Conservation (phyloP, 768 basidiomycete genomes). For the Xerocomus spinulosus region DNA sequence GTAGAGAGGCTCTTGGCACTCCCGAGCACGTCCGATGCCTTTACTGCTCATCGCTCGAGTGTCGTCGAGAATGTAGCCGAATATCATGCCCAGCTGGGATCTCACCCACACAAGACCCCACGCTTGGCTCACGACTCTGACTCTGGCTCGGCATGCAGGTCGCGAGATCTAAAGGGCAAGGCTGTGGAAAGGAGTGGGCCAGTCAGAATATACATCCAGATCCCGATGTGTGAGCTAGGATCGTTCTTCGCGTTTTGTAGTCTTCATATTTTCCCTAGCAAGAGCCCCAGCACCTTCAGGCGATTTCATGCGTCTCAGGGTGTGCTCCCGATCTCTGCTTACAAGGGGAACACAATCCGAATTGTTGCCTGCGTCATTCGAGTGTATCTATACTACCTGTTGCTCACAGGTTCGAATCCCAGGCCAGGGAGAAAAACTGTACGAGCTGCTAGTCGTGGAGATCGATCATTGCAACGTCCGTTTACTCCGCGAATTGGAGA, state of each 20-base stretch:
- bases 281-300: conserved; percentile 7
- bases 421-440: conserved; percentile 53
- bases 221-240: conserved; percentile 36
- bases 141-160: conserved; percentile 61
- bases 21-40: conserved; percentile 48
- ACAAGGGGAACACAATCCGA: conserved; percentile 31
- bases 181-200: conserved; percentile 32
- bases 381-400: conserved; percentile 55
- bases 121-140: conserved; percentile 65
- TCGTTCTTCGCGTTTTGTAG: not conserved
- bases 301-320: conserved; percentile 29
- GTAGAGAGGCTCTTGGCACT: conserved; percentile 37
- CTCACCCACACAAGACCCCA: conserved; percentile 64
- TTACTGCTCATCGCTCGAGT: conserved; percentile 40
- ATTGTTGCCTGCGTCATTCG: conserved; percentile 45
- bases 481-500: conserved; percentile 38
- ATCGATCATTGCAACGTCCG: conserved; percentile 50
- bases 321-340: conserved; percentile 40
- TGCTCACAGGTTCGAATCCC: conserved; percentile 49
- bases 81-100: conserved; percentile 45
- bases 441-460: conserved; percentile 53
- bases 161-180: conserved; percentile 31
- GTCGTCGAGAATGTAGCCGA: conserved; percentile 29
- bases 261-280: conserved; percentile 5
- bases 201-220: conserved; percentile 45